phyloP scores from a whole-genome alignment of 345 rosid genomes.

The Arabidopsis suecica region DNA sequence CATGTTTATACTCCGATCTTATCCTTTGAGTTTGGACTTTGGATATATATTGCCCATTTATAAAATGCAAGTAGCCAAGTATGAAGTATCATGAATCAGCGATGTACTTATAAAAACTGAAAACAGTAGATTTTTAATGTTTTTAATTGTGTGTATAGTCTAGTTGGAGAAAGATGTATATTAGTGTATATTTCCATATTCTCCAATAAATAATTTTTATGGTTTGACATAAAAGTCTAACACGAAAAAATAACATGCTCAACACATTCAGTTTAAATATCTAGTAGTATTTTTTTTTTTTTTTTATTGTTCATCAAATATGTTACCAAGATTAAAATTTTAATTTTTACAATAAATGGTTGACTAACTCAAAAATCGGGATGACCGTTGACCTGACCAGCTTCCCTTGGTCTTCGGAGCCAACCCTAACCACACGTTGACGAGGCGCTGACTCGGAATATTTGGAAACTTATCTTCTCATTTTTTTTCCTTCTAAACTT shows the following conservation, averaged over 20 bases:
- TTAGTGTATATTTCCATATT: not conserved
- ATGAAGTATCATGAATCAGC: conserved; percentile 25
- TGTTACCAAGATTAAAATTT: not conserved
- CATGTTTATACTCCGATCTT: conserved; percentile 20
- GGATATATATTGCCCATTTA: not conserved
- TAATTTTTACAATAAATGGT: not conserved
- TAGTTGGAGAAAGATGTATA: not conserved
- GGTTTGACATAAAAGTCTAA: conserved; percentile 7
- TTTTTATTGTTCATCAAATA: too few species aligned
- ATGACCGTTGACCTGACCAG: conserved; percentile 29
- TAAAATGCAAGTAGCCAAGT: not conserved
- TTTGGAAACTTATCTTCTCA: not conserved
- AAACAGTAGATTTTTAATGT: too few species aligned
- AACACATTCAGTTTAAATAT: too few species aligned
- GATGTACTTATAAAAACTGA: not conserved
- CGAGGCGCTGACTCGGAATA: conserved; percentile 21
- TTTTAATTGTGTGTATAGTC: not conserved
- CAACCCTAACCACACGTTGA: not conserved
- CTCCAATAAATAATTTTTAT: not conserved
- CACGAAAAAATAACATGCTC: not conserved
- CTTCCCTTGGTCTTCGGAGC: conserved; percentile 38
- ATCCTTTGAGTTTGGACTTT: conserved; percentile 22
- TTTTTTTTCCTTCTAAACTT: not conserved
- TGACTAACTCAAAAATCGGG: conserved; percentile 10
- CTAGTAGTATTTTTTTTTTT: too few species aligned